These are phyloP conservation scores for Staphylotrichum tortipilum DNA, from an alignment of 495 filamentous ascomycete genomes.

Conservation along the genomic window DNA sequence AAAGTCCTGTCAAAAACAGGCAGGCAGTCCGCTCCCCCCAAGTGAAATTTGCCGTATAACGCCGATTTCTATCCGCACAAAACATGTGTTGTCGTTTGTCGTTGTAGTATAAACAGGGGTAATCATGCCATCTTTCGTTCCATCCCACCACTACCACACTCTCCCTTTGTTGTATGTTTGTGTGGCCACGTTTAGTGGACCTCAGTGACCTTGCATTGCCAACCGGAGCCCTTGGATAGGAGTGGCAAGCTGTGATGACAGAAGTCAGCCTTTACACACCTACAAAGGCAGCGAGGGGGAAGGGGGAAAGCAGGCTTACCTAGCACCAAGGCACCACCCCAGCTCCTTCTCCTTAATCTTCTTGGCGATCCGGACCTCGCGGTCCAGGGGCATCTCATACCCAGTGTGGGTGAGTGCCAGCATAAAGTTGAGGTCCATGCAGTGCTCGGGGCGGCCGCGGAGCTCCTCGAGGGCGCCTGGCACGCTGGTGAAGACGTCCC, in stretches of 20 bases:
- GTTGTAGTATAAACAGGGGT: not conserved
- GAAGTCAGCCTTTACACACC: constrained; percentile 31
- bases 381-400: constrained; percentile 94
- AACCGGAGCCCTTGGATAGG: constrained; percentile 37
- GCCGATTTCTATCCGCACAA: not conserved
- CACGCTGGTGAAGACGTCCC: constrained; percentile 69
- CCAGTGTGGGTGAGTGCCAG: constrained; percentile 83
- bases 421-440: constrained; percentile 95
- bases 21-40: too few species aligned
- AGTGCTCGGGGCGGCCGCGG: constrained; percentile 72
- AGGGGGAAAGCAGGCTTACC: constrained; percentile 43
- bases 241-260: constrained; percentile 33
- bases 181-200: constrained; percentile 34
- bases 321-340: constrained; percentile 95
- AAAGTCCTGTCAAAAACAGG: not conserved
- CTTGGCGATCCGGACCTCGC: constrained; percentile 96
- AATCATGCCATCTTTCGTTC: not conserved
- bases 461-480: constrained; percentile 69
- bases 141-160: not conserved
- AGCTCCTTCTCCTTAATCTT: constrained; percentile 96
- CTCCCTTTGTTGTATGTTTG: not conserved
- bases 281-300: not conserved
- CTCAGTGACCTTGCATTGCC: constrained; percentile 42
- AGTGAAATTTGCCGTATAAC: too few species aligned
- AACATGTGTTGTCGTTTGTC: too few species aligned